Percentiles rank a stretch among this genome's conserved stretches.
Conservation (phyloP, 2,329 filamentous ascomycete species). For the Albifimbria verrucaria region DNA sequence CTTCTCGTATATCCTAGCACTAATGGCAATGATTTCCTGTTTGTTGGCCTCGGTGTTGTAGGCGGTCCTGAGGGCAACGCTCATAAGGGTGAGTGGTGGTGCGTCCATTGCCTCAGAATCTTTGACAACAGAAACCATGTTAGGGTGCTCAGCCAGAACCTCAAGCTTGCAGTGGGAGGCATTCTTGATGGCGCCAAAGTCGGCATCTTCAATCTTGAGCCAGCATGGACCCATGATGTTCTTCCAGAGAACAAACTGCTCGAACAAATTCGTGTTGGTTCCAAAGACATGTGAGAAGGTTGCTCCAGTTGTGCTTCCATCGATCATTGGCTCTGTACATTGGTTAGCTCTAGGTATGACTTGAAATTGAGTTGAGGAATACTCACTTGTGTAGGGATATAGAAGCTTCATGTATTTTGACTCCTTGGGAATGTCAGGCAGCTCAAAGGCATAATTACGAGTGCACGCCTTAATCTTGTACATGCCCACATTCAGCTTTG, state of each 20-base stretch:
- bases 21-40: constrained; percentile 90
- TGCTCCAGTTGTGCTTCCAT: constrained; percentile 70
- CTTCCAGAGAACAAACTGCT: constrained; percentile 98
- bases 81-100: constrained; percentile 94
- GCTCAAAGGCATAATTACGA: constrained; percentile 93
- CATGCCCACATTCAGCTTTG: constrained; percentile 77
- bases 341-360: constrained; percentile 13
- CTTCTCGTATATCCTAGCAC: constrained; percentile 89
- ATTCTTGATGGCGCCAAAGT: constrained; percentile 83
- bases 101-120: constrained; percentile 79
- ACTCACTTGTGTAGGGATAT: constrained; percentile 81
- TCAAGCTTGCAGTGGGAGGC: constrained; percentile 97
- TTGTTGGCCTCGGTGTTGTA: constrained; percentile 93
- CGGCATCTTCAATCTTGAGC: constrained; percentile 83
- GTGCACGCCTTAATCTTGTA: constrained; percentile 91
- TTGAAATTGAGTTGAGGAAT: neutral
- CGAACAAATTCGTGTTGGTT: constrained; percentile 88
- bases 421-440: constrained; percentile 82
- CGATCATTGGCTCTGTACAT: constrained; percentile 59
- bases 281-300: constrained; percentile 96
- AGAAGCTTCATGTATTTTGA: constrained; percentile 91
- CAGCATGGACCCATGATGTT: constrained; percentile 99
- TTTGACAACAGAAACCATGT: constrained; percentile 66
- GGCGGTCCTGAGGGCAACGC: constrained; percentile 79
- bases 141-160: constrained; percentile 74